These are phyloP conservation scores for Aspergillus pseudotamarii DNA, from an alignment of 2,329 filamentous ascomycete species.

Conservation along the genomic window DNA sequence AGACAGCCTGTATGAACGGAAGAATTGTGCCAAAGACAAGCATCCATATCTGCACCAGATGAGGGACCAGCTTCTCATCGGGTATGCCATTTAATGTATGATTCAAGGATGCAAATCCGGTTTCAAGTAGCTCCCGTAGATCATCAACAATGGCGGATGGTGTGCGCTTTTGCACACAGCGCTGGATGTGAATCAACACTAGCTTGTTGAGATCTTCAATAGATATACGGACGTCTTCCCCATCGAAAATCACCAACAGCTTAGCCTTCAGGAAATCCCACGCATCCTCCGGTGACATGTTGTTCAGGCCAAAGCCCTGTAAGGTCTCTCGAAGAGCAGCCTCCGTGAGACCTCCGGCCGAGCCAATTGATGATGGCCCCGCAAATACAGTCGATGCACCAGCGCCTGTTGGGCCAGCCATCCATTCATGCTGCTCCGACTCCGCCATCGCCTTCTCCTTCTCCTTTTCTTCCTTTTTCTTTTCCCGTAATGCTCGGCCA, in stretches of 20 bases:
- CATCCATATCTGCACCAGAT: conserved; percentile 91
- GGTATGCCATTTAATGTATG: conserved; percentile 76
- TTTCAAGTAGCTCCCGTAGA: conserved; percentile 61
- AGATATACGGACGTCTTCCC: conserved; percentile 64
- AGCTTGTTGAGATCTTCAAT: conserved; percentile 68
- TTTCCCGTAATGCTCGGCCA: conserved; percentile 75
- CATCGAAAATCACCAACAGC: conserved; percentile 65
- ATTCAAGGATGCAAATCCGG: conserved; percentile 84
- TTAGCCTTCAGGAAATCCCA: conserved; percentile 69
- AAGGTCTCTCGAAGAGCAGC: conserved; percentile 45
- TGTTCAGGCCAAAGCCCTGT: conserved; percentile 64
- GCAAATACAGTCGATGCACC: conserved; percentile 32
- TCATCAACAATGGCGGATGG: conserved; percentile 65
- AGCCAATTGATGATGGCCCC: conserved; percentile 41
- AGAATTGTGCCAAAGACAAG: conserved; percentile 88
- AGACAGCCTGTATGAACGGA: conserved; percentile 93
- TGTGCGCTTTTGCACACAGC: conserved; percentile 63
- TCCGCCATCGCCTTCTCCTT: conserved; percentile 32
- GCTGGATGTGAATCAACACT: conserved; percentile 63
- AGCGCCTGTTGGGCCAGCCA: conserved; percentile 28
- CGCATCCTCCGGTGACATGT: conserved; percentile 68
- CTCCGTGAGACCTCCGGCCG: conserved; percentile 35
- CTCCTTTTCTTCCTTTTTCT: conserved; percentile 72
- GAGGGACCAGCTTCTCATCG: conserved; percentile 86
- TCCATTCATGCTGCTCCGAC: conserved; percentile 39